Evolutionary conservation across 108 stramenopile genomes (phyloP), one percentile per base, ranked within the genome.

Genomic region (Cyclotella atomus): DNA sequence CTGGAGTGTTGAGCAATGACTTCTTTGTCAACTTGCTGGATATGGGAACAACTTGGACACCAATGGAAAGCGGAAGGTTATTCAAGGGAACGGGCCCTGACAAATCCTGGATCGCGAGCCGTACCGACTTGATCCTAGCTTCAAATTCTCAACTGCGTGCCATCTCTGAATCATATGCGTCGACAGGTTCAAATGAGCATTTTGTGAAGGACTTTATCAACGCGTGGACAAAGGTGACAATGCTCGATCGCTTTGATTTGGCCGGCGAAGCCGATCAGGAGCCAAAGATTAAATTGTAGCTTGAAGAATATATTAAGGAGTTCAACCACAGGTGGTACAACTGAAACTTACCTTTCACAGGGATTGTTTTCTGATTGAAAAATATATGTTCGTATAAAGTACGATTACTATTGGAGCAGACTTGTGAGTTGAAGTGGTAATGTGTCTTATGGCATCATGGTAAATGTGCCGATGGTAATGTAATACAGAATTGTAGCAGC

Each of bases 191-290:
- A 12, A 62, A 67, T n/a, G 82, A 63, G 41, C 47, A 81, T 52
- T 89, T 91, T 55, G 71, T 89, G 10, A 67, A 74, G 12, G 85
- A 89, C 41, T 91, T 91, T 65, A 56, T 84, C 25, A 50, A 63
- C 33, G 88, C 84, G 9, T 91, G 85, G 82, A 74, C 52, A 5
- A 91, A 91, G 73, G 87, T 89, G 12, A 87, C 86, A 82, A 85
- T 87, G 57, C 71, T 85, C 2, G 90, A 91, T 87, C 79, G 88
- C n/a, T 91, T 88, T 68, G 87, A 91, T 75, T 73, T 89, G 43
- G 7, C 62, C 29, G 28, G 29, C 9, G 28, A 27, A 45, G n/a
- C 34, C 1, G 59, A 52, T 12, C 6, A n/a, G 2, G n/a, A 44
- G 16, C 35, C 59, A 49, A 47, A 4, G 6, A 62, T 19, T 43